Conservation (phyloP, 2,329 filamentous ascomycete genomes). For the Thielaviopsis musarum region DNA sequence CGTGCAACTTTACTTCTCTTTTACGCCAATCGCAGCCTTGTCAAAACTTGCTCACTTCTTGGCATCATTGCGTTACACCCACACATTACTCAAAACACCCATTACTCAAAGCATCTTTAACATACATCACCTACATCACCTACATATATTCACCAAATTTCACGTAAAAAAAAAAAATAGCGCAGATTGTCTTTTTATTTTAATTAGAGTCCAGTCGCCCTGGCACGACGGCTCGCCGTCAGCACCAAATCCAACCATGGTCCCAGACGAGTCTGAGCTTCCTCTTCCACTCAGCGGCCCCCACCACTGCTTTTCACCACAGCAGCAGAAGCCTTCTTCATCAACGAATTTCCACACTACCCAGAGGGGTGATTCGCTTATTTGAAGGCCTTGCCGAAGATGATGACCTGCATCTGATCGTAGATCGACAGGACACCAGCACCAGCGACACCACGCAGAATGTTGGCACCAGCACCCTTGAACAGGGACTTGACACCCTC, state of each 20-base stretch:
- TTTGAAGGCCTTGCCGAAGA: conserved; percentile 99
- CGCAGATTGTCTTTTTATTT: neutral
- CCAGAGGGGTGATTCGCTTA: conserved; percentile 27
- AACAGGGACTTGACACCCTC: conserved; percentile 98
- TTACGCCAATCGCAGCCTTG: conserved; percentile 16
- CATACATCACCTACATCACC: neutral
- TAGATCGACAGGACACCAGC: conserved; percentile 99
- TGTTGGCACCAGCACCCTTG: conserved; percentile 99
- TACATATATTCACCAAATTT: neutral
- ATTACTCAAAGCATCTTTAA: too few species aligned
- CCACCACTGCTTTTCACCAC: neutral
- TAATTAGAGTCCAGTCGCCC: neutral
- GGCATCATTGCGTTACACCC: neutral
- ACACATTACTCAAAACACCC: too few species aligned
- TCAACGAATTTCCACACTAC: neutral
- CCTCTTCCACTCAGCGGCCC: too few species aligned
- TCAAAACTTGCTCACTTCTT: too few species aligned
- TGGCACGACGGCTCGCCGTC: neutral
- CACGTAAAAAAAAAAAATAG: neutral
- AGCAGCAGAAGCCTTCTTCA: neutral
- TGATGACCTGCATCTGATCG: conserved; percentile 95
- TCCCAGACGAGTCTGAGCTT: too few species aligned
- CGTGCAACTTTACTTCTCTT: neutral
- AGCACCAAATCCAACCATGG: neutral
- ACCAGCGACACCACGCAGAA: conserved; percentile 99